These are phyloP conservation scores for Phyllosticta citrichinensis DNA, from an alignment of 2,329 filamentous ascomycete species.

Conservation along the genomic window DNA sequence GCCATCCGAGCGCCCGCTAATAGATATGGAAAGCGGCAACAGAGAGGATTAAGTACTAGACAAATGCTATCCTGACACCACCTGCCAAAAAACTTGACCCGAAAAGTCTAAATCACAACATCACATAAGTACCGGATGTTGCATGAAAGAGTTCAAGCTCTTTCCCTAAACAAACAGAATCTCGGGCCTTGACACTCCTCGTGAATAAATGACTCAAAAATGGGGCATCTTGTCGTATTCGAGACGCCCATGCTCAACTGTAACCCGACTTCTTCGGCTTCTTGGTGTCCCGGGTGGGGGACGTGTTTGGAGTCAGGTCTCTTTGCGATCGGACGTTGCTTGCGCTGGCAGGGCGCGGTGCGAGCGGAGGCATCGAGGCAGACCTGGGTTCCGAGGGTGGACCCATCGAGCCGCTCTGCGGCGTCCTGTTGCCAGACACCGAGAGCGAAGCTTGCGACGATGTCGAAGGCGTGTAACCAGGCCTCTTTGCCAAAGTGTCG, in stretches of 20 bases:
- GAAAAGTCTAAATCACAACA: too few species aligned
- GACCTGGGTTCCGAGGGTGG: background rate
- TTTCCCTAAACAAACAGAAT: too few species aligned
- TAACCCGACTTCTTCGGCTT: background rate
- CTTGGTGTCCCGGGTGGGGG: background rate
- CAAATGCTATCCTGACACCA: too few species aligned
- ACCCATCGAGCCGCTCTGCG: background rate
- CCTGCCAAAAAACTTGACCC: too few species aligned
- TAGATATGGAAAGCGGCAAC: background rate
- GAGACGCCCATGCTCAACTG: too few species aligned
- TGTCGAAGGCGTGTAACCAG: background rate
- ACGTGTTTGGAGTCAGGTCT: background rate
- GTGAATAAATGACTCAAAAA: too few species aligned
- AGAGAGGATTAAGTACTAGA: background rate
- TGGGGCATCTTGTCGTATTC: too few species aligned
- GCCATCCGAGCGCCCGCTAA: too few species aligned
- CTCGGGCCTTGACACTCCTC: too few species aligned
- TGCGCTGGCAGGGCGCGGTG: background rate
- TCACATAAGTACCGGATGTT: too few species aligned
- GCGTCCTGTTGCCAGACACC: background rate
- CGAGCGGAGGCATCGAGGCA: background rate
- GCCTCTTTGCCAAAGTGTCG: background rate
- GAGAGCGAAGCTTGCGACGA: background rate
- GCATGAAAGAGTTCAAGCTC: too few species aligned
- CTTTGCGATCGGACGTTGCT: background rate